Evolutionary conservation across 1,139 yeast species (phyloP).

Genomic region (Blastobotrys niveus): DNA sequence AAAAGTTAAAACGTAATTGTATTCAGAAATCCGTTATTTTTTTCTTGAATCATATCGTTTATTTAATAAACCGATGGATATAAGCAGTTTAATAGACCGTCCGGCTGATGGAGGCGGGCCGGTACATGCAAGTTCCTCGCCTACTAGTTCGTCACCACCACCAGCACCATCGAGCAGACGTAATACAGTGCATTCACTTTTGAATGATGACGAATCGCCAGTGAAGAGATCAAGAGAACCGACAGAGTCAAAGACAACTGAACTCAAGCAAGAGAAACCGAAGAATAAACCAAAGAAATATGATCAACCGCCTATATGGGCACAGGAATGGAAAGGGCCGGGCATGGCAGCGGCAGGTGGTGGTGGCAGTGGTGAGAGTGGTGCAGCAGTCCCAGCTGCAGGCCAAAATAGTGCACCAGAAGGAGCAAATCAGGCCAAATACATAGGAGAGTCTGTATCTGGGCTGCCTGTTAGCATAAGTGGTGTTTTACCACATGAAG

Average conservation of each 20-base stretch:
- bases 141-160: constrained; percentile 7
- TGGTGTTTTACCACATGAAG: constrained; percentile 75
- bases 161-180: constrained; percentile 17
- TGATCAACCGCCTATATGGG: constrained; percentile 72
- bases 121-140: background rate
- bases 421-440: background rate
- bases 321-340: constrained; percentile 51
- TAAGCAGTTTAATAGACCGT: constrained; percentile 8
- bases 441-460: constrained; percentile 1
- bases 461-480: constrained; percentile 45
- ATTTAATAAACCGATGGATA: constrained; percentile 11
- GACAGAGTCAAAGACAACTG: no score
- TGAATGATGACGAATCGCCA: constrained; percentile 25
- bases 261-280: background rate
- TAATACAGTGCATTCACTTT: constrained; percentile 28
- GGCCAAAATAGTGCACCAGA: constrained; percentile 2
- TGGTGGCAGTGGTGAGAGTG: background rate
- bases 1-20: no score
- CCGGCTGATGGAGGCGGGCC: constrained; percentile 8
- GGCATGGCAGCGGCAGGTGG: background rate
- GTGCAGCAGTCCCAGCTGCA: background rate
- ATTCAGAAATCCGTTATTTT: no score
- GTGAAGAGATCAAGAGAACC: background rate
- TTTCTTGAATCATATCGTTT: no score
- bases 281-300: constrained; percentile 57